Evolutionary conservation across 2,329 filamentous ascomycete species (phyloP).

Genomic region (Neurospora crassa): DNA sequence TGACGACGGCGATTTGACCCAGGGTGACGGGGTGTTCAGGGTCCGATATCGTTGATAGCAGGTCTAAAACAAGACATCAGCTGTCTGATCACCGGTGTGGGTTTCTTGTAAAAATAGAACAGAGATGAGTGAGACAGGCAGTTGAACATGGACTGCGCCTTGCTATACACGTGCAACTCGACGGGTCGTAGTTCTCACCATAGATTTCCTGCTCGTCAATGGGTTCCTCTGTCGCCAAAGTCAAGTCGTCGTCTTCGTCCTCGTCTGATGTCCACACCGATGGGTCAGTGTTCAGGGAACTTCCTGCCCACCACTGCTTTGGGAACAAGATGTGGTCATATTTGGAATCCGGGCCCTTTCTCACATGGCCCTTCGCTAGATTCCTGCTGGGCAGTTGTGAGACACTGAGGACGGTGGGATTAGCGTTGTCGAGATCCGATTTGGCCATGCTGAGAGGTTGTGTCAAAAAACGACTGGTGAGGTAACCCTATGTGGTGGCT

Average conservation of each 20-base stretch:
- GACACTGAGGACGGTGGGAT: slow-evolving; percentile 83
- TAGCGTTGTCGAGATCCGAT: slow-evolving; percentile 60
- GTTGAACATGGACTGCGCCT: not conserved
- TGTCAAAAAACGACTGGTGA: not conserved
- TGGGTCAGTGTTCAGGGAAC: slow-evolving; percentile 24
- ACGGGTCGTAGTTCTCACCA: slow-evolving; percentile 41
- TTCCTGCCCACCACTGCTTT: slow-evolving; percentile 32
- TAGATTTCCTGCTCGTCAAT: slow-evolving; percentile 98
- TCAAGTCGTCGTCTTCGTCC: slow-evolving; percentile 45
- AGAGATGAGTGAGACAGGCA: not conserved
- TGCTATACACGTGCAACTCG: not conserved
- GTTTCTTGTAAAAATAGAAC: slow-evolving; percentile 5
- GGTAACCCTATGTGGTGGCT: not conserved
- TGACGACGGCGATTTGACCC: slow-evolving; percentile 88
- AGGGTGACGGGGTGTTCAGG: slow-evolving; percentile 93
- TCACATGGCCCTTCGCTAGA: slow-evolving; percentile 37
- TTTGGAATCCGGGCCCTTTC: slow-evolving; percentile 38
- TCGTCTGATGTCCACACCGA: slow-evolving; percentile 28
- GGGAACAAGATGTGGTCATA: slow-evolving; percentile 38
- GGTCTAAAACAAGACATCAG: slow-evolving; percentile 49
- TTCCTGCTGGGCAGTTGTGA: slow-evolving; percentile 80
- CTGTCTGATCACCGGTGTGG: slow-evolving; percentile 15
- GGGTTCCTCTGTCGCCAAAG: slow-evolving; percentile 49
- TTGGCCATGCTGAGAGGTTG: slow-evolving; percentile 25
- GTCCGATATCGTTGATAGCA: slow-evolving; percentile 90